Evolutionary conservation across 768 basidiomycete genomes (phyloP), one percentile per base, ranked within the genome.

Genomic region (Amanita rubescens): DNA sequence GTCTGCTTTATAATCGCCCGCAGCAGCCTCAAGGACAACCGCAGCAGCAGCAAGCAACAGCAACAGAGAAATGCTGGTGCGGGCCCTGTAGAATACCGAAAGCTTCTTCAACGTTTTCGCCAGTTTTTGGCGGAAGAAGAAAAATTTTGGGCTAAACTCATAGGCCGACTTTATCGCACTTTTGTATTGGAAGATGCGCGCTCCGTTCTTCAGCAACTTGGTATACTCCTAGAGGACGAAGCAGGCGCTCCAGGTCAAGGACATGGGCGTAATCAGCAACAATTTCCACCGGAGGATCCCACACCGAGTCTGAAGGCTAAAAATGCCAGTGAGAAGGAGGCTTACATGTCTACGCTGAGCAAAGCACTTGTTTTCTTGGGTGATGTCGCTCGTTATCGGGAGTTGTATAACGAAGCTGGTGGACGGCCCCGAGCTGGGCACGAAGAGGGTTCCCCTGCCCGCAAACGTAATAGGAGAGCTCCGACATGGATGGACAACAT

Each of bases 361-460:
- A 96, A 95, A 70, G 84, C 87, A 7, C 72, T 99, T 51, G 84
- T 97, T 17, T 95, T 89, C 66, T 77, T 94, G 8, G 96, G 96
- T 10, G 96, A 99, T 63, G 85, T 99, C 45, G 90, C 93, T 55
- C 79, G 96, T 38, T 99, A 99, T 69, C 78, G 86, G 54, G 94
- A 98, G 61, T 81, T 87, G 38, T 96, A 95, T 62, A 88, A 84
- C 61, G 90, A 92, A 57, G 68, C 75, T 47, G 77, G 80, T 25
- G 77, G 84, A 20, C 75, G 85, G 49, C 75, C 84, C 15, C 79
- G 74, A 59, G 84, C 80, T 0, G 85, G 85, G 15, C 83, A 85
- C 37, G 85, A 89, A 58, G 83, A 85, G 35, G 74, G 69, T n/a
- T 62, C 37, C 52, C 69, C 54, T 60, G 63, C 60, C 22, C 70